Evolutionary conservation across 306 rosid genomes (phyloP), one percentile per base, ranked within the genome.

Genomic region (Vigna trinervia): DNA sequence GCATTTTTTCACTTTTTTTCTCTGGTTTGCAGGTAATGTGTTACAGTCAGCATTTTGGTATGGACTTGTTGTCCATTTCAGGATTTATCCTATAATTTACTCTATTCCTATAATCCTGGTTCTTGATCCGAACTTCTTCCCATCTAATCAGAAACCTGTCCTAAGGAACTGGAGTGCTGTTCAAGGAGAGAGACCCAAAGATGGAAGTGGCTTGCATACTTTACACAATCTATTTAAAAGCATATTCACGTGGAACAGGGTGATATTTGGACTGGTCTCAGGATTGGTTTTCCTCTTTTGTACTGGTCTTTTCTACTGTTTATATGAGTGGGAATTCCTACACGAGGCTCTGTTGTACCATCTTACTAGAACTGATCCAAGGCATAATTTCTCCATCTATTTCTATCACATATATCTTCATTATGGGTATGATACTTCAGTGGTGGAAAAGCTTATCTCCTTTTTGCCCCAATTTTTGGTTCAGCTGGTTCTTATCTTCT

Each of bases 31-130:
- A 95, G 99, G 97, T 65, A 69, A 82, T 47, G 82, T 89, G 90
- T 69, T 87, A 39, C 99, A 95, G 84, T 90, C 99, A 76, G 99
- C 99, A 80, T 80, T 92, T 80, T 95, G 99, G 97, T 95, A 88
- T 66, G 97, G 99, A 75, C 93, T 95, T 78, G 81, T 88, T 70
- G 98, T 95, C 82, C 98, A 92, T 87, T 92, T 95, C 76, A 85
- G 97, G 84, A 86, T 95, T 73, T 95, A 92, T 79, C 98, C 98
- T 68, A 87, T 90, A 64, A 92, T 95, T 60, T 89, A 95, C 74
- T 84, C 90, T 67, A 88, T 92, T 69, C 92, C 97, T 41, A 86
- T 95, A 75, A 81, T 90, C 83, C 73, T 92, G 84, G 88, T 92
- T 87, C 91, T 95, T 81, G 92, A 95, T 85, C 91, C 92, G 5